Evolutionary conservation across 305 asterid species (phyloP), one percentile per base, ranked within the genome.

Genomic region (Ruellia speciosa): DNA sequence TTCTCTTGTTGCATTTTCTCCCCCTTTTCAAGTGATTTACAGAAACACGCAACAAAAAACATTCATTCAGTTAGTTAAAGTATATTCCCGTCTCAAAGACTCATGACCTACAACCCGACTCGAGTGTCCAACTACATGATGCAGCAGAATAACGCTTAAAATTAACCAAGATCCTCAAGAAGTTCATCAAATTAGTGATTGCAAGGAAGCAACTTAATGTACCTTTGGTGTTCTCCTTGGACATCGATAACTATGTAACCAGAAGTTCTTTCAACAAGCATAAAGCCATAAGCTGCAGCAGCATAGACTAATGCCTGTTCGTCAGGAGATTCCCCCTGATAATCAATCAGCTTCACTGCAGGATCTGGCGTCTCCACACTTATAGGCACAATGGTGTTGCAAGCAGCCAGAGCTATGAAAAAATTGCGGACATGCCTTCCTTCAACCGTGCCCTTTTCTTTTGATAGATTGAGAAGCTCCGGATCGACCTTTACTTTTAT

Each of bases 321-420:
- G 75, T 85, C 95, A 9, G 95, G 95, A 33, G 95, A 85, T 70
- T 85, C 95, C 41, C 95, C 95, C 64, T 85, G 95, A 69, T 80
- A 85, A 64, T 85, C 88, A 33, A 85, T 68, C 74, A 79, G 66
- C 70, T 70, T 85, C 53, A 73, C 66, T 41, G 78, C 53, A 60
- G 92, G 87, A 73, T 82, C 86, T 56, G 83, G 50, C 17, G 92
- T 78, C 65, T 81, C 88, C 49, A 61, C 63, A 24, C 74, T 64
- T 56, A 83, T 62, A 62, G 95, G 92, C 64, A 85, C 92, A 55
- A 85, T 80, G 35, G 95, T 85, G 70, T 85, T 85, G 72, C 95
- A 85, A 68, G 92, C 85, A 54, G 95, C 92, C 74, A 83, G 74
- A 49, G 88, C 92, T 54, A 85, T 66, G 72, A 85, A 83, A 72